Percentiles rank a stretch among this genome's conserved stretches.
phyloP scores from a whole-genome alignment of 208 protist genomes.

The Trypanosoma platydactyli region DNA sequence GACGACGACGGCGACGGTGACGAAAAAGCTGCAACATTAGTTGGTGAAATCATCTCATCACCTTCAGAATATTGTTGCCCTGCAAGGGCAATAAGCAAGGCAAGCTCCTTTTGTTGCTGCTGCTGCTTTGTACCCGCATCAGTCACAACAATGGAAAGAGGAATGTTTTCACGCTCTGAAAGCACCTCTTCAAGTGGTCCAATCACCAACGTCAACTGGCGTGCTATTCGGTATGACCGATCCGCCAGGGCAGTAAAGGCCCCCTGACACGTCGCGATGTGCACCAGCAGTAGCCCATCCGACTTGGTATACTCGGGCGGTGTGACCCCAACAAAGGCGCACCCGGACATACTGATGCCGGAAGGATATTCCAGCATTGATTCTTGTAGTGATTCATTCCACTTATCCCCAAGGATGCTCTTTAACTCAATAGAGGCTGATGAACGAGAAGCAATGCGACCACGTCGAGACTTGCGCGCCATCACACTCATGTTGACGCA shows the following conservation, averaged over 20 bases:
- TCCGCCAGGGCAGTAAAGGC: conserved; percentile 22
- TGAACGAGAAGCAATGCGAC: not conserved
- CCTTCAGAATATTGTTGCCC: not conserved
- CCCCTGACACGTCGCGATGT: conserved; percentile 22
- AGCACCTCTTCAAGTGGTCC: conserved; percentile 17
- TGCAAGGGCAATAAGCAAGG: not conserved
- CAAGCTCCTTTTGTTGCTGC: not conserved
- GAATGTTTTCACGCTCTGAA: conserved; percentile 9
- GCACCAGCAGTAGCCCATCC: conserved; percentile 26
- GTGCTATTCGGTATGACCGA: conserved; percentile 23
- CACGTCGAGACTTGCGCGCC: conserved; percentile 25
- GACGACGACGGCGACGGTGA: not conserved
- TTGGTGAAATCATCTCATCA: not conserved
- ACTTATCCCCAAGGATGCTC: not conserved
- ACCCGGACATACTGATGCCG: not conserved
- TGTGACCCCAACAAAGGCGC: not conserved
- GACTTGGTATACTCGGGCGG: conserved; percentile 9
- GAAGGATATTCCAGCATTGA: not conserved
- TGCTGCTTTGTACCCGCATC: not conserved
- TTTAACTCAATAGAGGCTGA: not conserved
- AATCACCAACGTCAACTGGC: conserved; percentile 11
- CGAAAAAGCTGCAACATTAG: not conserved
- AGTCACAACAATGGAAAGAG: conserved; percentile 22
- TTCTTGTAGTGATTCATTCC: not conserved
- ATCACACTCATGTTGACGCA: conserved; percentile 38